phyloP scores from a whole-genome alignment of 2,329 filamentous ascomycete genomes.

The Hirsutella thompsonii region DNA sequence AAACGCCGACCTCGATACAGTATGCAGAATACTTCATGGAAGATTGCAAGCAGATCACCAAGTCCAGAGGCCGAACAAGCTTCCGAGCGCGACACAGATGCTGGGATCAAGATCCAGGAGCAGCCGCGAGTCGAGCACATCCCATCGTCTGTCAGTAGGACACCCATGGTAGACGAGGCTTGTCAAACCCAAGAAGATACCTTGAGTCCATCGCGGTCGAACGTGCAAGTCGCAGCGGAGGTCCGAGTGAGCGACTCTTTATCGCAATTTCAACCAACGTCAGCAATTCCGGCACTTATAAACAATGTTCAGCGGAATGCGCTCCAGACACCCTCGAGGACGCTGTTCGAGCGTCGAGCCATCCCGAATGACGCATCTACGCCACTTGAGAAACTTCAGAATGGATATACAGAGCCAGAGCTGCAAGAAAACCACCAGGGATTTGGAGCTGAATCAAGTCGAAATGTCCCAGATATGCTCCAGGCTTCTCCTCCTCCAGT shows the following conservation, averaged over 20 bases:
- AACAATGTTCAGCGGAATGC: neutral
- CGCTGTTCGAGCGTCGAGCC: conserved; percentile 2
- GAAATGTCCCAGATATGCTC: neutral
- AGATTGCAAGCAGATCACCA: conserved; percentile 56
- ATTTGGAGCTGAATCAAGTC: neutral
- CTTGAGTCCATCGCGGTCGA: conserved; percentile 12
- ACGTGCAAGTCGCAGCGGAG: conserved; percentile 16
- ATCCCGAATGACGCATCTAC: neutral
- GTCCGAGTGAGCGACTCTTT: conserved; percentile 5
- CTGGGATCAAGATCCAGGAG: neutral
- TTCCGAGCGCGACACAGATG: conserved; percentile 9
- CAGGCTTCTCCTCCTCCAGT: neutral
- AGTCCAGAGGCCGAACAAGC: conserved; percentile 46
- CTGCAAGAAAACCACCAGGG: conserved; percentile 1
- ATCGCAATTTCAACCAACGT: conserved; percentile 4
- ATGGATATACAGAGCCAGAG: neutral
- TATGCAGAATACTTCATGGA: conserved; percentile 57
- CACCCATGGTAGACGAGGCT: conserved; percentile 21
- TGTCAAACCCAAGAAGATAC: conserved; percentile 19
- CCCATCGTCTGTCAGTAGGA: conserved; percentile 9
- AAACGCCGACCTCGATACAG: conserved; percentile 61
- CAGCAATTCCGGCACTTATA: neutral
- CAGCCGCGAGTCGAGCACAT: neutral
- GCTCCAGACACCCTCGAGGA: conserved; percentile 6
- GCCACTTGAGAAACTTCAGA: neutral